Conservation (phyloP, 345 rosid genomes). For the Gossypium arboreum region DNA sequence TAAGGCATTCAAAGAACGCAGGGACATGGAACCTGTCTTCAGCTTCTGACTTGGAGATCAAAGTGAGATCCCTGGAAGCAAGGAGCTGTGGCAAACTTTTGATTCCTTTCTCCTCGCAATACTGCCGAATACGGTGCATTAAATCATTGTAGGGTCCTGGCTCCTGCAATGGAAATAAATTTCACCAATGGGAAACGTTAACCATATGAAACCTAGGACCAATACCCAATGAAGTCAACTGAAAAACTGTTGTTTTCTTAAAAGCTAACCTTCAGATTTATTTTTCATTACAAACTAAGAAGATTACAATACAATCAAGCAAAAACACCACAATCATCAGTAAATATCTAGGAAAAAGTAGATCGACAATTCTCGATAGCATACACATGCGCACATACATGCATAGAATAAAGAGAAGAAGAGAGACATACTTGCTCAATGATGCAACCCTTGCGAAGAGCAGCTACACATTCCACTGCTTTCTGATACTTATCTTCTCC, state of each 20-base stretch:
- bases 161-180: constrained; percentile 48
- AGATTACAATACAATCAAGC: neutral
- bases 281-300: neutral
- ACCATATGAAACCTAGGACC: neutral
- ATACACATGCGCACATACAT: neutral
- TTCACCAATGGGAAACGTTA: neutral
- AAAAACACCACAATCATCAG: neutral
- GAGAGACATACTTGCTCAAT: constrained; percentile 61
- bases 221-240: neutral
- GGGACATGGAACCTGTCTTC: constrained; percentile 58
- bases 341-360: neutral
- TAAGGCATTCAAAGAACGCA: neutral
- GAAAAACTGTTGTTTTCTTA: neutral
- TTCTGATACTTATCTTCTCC: constrained; percentile 37
- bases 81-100: constrained; percentile 43
- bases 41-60: constrained; percentile 81
- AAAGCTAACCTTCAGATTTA: neutral
- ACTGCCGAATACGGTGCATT: constrained; percentile 32
- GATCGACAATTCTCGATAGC: neutral
- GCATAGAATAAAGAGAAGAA: constrained; percentile 15
- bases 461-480: constrained; percentile 56
- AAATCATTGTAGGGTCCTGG: constrained; percentile 76
- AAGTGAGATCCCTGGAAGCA: constrained; percentile 40
- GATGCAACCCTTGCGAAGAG: constrained; percentile 84
- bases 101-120: constrained; percentile 38